Evolutionary conservation across 2,329 filamentous ascomycete species (phyloP).

Genomic region (Lasiodiplodia hormozganensis): DNA sequence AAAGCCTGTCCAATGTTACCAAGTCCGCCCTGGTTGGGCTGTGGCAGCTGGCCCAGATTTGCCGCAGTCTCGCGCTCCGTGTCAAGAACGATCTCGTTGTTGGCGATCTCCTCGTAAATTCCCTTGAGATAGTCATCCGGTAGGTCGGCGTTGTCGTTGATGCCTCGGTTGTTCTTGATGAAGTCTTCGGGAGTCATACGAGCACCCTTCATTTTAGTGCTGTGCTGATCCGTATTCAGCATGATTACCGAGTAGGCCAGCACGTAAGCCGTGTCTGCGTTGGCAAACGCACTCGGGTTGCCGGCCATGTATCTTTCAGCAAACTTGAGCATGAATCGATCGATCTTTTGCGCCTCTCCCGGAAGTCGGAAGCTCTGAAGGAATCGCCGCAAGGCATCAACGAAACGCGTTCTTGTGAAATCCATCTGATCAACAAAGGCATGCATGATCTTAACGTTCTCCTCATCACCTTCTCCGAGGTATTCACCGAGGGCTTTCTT

Average conservation of each 20-base stretch:
- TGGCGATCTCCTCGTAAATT: slow-evolving; percentile 91
- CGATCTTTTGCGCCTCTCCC: slow-evolving; percentile 97
- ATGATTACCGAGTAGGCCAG: slow-evolving; percentile 95
- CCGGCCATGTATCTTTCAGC: slow-evolving; percentile 93
- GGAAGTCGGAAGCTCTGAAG: slow-evolving; percentile 93
- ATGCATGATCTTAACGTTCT: slow-evolving; percentile 98
- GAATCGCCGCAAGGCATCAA: slow-evolving; percentile 89
- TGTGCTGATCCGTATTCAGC: slow-evolving; percentile 96
- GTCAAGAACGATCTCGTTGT: slow-evolving; percentile 91
- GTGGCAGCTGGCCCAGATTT: slow-evolving; percentile 70
- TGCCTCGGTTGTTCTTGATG: slow-evolving; percentile 98
- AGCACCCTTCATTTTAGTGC: slow-evolving; percentile 77
- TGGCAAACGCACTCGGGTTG: slow-evolving; percentile 96
- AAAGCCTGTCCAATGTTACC: slow-evolving; percentile 87
- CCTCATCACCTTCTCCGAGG: slow-evolving; percentile 88
- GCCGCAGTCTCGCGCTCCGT: slow-evolving; percentile 91
- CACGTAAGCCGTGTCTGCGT: slow-evolving; percentile 97
- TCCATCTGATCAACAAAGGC: slow-evolving; percentile 97
- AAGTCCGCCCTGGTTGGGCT: slow-evolving; percentile 68
- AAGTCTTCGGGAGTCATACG: slow-evolving; percentile 98
- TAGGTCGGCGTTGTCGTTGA: slow-evolving; percentile 94
- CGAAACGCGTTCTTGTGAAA: slow-evolving; percentile 88
- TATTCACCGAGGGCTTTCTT: slow-evolving; percentile 94
- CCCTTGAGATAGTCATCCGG: slow-evolving; percentile 88
- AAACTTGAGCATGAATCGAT: slow-evolving; percentile 99